Percentiles rank a stretch among this genome's conserved stretches.
phyloP scores from a whole-genome alignment of 805 yeast species.

The Starmera pachycereana region DNA sequence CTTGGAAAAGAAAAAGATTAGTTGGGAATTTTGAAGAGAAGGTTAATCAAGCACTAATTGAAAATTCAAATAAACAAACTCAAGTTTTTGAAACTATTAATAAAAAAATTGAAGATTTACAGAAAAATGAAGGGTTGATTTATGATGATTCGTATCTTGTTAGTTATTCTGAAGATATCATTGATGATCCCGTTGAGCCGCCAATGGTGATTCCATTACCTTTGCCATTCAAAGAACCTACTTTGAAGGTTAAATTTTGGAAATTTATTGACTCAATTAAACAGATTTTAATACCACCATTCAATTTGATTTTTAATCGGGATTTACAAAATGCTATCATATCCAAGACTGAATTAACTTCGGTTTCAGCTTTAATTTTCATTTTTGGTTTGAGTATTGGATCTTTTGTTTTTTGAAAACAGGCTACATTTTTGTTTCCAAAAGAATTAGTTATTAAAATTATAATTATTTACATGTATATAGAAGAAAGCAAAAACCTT shows the following conservation, averaged over 20 bases:
- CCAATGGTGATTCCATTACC: constrained; percentile 12
- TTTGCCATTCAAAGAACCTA: constrained; percentile 1
- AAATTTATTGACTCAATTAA: neutral
- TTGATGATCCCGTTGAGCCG: constrained; percentile 8
- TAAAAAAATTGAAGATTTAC: constrained; percentile 14
- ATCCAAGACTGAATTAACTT: constrained; percentile 1
- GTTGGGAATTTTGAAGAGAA: constrained; percentile 78
- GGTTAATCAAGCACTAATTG: constrained; percentile 45
- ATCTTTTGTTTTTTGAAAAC: constrained; percentile 1
- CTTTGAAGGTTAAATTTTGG: neutral
- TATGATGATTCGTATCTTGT: constrained; percentile 7
- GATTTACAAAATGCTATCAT: neutral
- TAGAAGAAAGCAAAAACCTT: too few relatives aligned
- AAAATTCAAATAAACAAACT: constrained; percentile 20
- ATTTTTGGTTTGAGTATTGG: constrained; percentile 6
- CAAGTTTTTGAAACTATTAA: constrained; percentile 19
- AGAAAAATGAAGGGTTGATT: constrained; percentile 11
- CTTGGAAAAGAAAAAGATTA: constrained; percentile 80
- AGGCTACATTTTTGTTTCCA: neutral
- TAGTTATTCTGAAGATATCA: constrained; percentile 12
- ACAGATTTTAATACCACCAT: constrained; percentile 8
- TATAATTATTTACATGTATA: too few relatives aligned
- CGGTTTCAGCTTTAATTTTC: constrained; percentile 1
- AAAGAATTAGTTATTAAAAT: too few relatives aligned
- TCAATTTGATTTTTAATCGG: constrained; percentile 4